Conservation (phyloP, 148 eudicot genomes). For the Rhododendron griersonianum region DNA sequence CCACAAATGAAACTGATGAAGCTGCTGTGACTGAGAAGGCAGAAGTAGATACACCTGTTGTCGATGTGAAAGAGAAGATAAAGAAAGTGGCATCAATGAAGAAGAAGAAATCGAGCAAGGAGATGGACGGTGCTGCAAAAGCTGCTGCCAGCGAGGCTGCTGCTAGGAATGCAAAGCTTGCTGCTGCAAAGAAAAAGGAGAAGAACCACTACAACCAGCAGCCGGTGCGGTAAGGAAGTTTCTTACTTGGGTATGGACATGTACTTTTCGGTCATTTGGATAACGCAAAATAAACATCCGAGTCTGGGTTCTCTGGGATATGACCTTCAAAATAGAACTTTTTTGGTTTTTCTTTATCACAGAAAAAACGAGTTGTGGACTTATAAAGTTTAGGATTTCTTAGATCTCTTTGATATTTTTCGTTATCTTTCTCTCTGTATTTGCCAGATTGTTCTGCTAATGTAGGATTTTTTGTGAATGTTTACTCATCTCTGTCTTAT, state of each 20-base stretch:
- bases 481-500: background rate
- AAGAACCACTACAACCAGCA: conserved; percentile 98
- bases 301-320: conserved; percentile 11
- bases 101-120: conserved; percentile 90
- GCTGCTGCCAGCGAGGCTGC: conserved; percentile 94
- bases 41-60: conserved; percentile 47
- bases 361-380: background rate
- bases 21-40: conserved; percentile 22
- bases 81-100: conserved; percentile 73
- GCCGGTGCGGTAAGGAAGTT: conserved; percentile 58
- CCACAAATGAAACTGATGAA: conserved; percentile 25
- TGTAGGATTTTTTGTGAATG: conserved; percentile 1
- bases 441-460: conserved; percentile 3
- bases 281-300: conserved; percentile 15
- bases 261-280: conserved; percentile 16
- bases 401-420: conserved; percentile 7
- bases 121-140: conserved; percentile 75
- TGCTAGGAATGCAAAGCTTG: conserved; percentile 83
- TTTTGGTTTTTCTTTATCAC: background rate
- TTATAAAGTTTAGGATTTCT: background rate
- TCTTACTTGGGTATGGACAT: conserved; percentile 4
- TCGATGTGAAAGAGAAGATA: conserved; percentile 77
- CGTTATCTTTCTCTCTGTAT: background rate
- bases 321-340: conserved; percentile 12
- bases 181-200: conserved; percentile 98